Conservation (phyloP, 1,139 yeast species). For the Eremothecium sinecaudum region DNA sequence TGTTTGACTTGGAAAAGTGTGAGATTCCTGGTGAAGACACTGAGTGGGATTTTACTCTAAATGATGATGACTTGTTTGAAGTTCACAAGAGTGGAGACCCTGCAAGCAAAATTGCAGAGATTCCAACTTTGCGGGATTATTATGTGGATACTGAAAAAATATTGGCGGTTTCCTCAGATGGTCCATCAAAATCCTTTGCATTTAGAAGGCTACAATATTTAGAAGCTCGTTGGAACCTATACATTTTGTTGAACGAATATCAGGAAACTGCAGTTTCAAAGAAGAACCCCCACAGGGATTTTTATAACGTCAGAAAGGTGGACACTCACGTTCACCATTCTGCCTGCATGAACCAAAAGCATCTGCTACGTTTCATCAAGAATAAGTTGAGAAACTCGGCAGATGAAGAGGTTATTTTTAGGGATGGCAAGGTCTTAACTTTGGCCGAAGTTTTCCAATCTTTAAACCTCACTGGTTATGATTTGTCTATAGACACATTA, state of each 20-base stretch:
- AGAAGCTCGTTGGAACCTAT: conserved; percentile 95
- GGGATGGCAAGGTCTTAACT: conserved; percentile 89
- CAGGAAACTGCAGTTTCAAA: conserved; percentile 85
- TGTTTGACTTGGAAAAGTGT: conserved; percentile 53
- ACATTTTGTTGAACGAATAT: conserved; percentile 77
- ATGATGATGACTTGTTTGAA: conserved; percentile 60
- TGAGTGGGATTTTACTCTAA: conserved; percentile 41
- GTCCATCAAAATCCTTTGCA: conserved; percentile 96
- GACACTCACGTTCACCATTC: conserved; percentile 99
- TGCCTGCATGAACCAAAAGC: conserved; percentile 98
- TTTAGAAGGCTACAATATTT: conserved; percentile 85
- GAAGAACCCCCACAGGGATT: conserved; percentile 88
- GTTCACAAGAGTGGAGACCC: conserved; percentile 38
- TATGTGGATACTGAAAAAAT: conserved; percentile 72
- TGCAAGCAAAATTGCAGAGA: conserved; percentile 39
- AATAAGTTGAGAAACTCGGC: conserved; percentile 76
- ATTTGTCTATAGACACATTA: conserved; percentile 86
- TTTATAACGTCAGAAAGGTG: conserved; percentile 94
- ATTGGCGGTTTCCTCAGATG: conserved; percentile 71
- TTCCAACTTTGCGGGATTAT: conserved; percentile 75
- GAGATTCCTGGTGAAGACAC: conserved; percentile 55
- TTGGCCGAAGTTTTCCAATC: conserved; percentile 83
- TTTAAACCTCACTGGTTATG: conserved; percentile 83
- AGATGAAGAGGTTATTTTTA: conserved; percentile 79
- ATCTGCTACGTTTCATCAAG: conserved; percentile 85